phyloP scores from a whole-genome alignment of 2,329 filamentous ascomycete species.

The Curvularia hawaiiensis region DNA sequence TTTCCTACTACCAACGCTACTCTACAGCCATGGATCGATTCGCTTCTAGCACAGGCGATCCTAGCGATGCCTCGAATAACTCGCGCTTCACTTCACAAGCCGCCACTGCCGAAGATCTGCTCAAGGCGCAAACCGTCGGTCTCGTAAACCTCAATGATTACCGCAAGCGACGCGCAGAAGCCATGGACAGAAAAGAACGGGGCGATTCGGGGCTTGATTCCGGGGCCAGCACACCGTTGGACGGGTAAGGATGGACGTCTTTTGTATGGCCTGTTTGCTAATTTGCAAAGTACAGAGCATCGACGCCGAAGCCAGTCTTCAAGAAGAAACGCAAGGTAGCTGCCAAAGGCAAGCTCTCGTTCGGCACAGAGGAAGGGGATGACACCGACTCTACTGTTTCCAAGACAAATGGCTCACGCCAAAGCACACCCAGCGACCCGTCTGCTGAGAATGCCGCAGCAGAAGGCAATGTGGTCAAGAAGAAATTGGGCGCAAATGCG shows the following conservation, averaged over 20 bases:
- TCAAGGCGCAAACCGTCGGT: conserved; percentile 87
- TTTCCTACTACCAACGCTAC: neutral
- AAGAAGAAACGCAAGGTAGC: conserved; percentile 64
- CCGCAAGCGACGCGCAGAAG: conserved; percentile 92
- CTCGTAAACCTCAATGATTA: conserved; percentile 92
- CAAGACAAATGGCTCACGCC: conserved; percentile 47
- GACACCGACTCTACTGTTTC: conserved; percentile 56
- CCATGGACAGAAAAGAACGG: conserved; percentile 87
- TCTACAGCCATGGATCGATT: conserved; percentile 38
- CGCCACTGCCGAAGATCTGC: conserved; percentile 76
- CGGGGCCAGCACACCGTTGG: conserved; percentile 59
- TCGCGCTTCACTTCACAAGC: conserved; percentile 76
- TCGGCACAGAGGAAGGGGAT: conserved; percentile 71
- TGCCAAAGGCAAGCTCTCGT: conserved; percentile 68
- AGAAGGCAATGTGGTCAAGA: conserved; percentile 46
- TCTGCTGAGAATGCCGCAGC: conserved; percentile 41
- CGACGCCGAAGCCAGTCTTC: conserved; percentile 54
- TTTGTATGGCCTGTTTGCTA: conserved; percentile 45
- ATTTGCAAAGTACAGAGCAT: conserved; percentile 63
- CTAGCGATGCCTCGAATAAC: conserved; percentile 39
- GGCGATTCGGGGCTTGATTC: conserved; percentile 70
- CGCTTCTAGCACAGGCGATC: conserved; percentile 23
- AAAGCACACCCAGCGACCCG: conserved; percentile 46
- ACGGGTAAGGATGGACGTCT: conserved; percentile 59
- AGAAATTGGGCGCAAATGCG: conserved; percentile 64